Percentiles rank a stretch among this genome's conserved stretches.
phyloP scores from a whole-genome alignment of 2,329 filamentous ascomycete genomes.

The Pseudogymnoascus sp. region DNA sequence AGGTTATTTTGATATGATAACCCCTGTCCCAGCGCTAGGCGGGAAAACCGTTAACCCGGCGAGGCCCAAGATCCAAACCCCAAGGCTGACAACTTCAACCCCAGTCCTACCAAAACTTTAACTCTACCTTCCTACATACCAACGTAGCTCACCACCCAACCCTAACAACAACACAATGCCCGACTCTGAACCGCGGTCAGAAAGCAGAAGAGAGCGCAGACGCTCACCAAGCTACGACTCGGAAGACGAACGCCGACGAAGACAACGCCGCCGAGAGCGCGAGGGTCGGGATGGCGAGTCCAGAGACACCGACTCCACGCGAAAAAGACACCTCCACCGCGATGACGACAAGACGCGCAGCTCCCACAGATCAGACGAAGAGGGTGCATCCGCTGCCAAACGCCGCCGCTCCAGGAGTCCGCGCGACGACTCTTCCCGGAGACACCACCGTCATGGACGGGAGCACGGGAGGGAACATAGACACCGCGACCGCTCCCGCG shows the following conservation, averaged over 20 bases:
- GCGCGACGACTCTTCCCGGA: conserved; percentile 14
- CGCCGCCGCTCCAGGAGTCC: conserved; percentile 26
- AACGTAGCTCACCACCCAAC: not conserved
- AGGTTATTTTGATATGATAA: not conserved
- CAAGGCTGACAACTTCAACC: not conserved
- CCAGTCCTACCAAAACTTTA: not conserved
- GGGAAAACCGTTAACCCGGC: not conserved
- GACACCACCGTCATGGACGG: conserved; percentile 5
- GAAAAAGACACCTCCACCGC: not conserved
- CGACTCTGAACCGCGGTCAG: not conserved
- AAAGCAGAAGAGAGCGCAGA: not conserved
- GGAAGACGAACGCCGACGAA: not conserved
- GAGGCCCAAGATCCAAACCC: not conserved
- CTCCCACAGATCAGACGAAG: not conserved
- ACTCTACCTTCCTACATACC: not conserved
- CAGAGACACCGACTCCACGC: not conserved
- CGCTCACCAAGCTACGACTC: not conserved
- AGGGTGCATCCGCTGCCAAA: conserved; percentile 13
- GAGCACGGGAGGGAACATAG: not conserved
- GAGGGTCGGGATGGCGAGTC: not conserved
- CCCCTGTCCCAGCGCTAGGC: not conserved
- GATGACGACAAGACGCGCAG: not conserved
- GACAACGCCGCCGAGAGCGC: not conserved
- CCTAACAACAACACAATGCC: not conserved
- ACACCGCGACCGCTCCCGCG: conserved; percentile 3